Evolutionary conservation across 73 alveolate species (phyloP), one percentile per base, ranked within the genome.

Genomic region (Symbiodinium natans): DNA sequence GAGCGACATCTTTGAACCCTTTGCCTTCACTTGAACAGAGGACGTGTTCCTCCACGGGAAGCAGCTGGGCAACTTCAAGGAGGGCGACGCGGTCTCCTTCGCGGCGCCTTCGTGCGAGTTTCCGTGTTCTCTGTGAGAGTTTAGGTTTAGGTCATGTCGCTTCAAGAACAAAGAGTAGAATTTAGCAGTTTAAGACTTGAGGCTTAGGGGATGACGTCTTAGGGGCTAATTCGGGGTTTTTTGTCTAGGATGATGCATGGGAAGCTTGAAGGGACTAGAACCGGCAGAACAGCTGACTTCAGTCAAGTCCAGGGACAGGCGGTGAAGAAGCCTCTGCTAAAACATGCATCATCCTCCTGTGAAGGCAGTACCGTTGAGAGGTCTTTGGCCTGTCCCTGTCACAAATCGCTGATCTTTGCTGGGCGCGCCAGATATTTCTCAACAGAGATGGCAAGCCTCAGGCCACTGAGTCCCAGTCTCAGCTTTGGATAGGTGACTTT

Each of bases 1-100:
- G n/a, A n/a, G n/a, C n/a, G n/a, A n/a, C n/a, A n/a, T n/a, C n/a
- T n/a, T n/a, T n/a, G n/a, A n/a, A n/a, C n/a, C n/a, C n/a, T n/a
- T n/a, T n/a, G n/a, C n/a, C n/a, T n/a, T n/a, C n/a, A n/a, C 85
- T 5, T 74, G 43, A 39, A 23, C 19, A 3, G n/a, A 90, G 97
- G 97, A 90, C 77, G 77, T 90, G 46, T 90, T 90, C 77, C 88
- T 90, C 59, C 97, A 90, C n/a, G 88, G 77, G 41, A 90, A 90
- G 80, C 97, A 90, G 97, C 87, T 90, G 54, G 97, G 97, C 56
- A 46, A 41, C 97, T 90, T 90, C 97, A 90, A 90, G 36, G 97
- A 90, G 88, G 97, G 97, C 97, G 97, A 90, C 63, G 39, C 56
- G 31, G 97, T 90, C 88, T 68, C 48, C 88, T 90, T 90, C 68